Percentiles rank a stretch among this genome's conserved stretches.
phyloP scores from a whole-genome alignment of 2,329 filamentous ascomycete species.

The Leptodontidium sp. region DNA sequence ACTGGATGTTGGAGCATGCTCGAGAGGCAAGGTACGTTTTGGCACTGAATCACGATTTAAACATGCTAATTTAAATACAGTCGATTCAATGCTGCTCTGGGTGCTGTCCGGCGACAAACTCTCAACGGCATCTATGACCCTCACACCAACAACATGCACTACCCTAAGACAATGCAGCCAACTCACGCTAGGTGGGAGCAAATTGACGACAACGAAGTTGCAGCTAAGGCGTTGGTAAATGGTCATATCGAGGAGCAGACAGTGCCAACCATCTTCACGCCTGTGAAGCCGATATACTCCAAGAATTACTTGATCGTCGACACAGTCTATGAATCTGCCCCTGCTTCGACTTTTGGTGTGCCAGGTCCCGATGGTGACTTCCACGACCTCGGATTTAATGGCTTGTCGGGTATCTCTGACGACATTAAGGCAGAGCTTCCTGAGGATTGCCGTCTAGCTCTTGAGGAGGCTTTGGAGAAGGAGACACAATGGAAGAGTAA shows the following conservation, averaged over 20 bases:
- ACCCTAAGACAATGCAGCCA: slow-evolving; percentile 87
- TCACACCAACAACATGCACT: slow-evolving; percentile 92
- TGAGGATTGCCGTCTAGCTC: slow-evolving; percentile 74
- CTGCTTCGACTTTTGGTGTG: slow-evolving; percentile 60
- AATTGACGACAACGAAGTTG: slow-evolving; percentile 55
- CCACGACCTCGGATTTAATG: slow-evolving; percentile 58
- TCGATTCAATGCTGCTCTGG: slow-evolving; percentile 82
- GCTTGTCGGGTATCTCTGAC: slow-evolving; percentile 69
- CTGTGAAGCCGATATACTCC: slow-evolving; percentile 64
- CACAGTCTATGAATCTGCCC: slow-evolving; percentile 64
- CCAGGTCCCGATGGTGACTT: slow-evolving; percentile 64
- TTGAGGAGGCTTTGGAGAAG: slow-evolving; percentile 69
- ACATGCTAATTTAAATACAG: slow-evolving; percentile 54
- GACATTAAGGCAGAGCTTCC: slow-evolving; percentile 74
- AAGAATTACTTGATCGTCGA: slow-evolving; percentile 71
- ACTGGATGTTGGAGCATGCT: slow-evolving; percentile 97
- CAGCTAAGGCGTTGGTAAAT: slow-evolving; percentile 29
- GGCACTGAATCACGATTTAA: background rate
- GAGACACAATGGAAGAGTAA: slow-evolving; percentile 77
- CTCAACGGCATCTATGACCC: slow-evolving; percentile 86
- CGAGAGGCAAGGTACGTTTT: slow-evolving; percentile 80
- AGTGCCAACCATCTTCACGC: slow-evolving; percentile 56
- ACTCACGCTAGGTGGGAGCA: slow-evolving; percentile 86
- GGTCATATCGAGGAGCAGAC: slow-evolving; percentile 30
- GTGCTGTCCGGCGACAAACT: slow-evolving; percentile 69